Conservation (phyloP, 257 asterid genomes). For the Solanum gracilifrons region DNA sequence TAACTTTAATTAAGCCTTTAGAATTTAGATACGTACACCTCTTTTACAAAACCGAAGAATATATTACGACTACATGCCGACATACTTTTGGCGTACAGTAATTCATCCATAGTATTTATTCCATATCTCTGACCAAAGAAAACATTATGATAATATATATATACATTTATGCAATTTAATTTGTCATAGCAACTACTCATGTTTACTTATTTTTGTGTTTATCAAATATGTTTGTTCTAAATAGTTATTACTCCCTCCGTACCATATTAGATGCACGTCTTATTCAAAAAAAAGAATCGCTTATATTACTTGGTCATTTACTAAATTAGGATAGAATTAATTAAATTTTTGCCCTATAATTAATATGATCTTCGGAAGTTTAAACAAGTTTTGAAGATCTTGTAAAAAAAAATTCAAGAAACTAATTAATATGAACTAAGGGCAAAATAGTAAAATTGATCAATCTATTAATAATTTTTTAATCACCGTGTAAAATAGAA, state of each 20-base stretch:
- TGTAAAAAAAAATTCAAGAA: background rate
- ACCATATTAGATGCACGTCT: background rate
- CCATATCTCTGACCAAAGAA: background rate
- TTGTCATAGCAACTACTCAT: background rate
- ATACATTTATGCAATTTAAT: too few relatives aligned
- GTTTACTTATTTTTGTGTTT: background rate
- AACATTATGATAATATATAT: too few relatives aligned
- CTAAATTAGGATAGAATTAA: too few relatives aligned
- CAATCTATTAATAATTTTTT: background rate
- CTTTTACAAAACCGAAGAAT: background rate
- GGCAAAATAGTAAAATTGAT: background rate
- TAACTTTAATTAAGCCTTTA: too few relatives aligned
- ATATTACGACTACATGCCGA: background rate
- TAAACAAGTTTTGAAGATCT: background rate
- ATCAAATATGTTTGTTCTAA: background rate
- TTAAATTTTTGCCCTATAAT: too few relatives aligned
- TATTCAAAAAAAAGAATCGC: too few relatives aligned
- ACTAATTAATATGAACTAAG: background rate
- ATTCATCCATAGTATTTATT: background rate
- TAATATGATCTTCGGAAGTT: background rate
- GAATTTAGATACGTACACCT: too few relatives aligned
- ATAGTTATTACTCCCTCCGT: background rate
- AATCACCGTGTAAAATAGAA: background rate
- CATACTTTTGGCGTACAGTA: background rate
- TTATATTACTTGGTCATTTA: background rate